Conservation (phyloP, 129 eudicot species). For the Centella asiatica region DNA sequence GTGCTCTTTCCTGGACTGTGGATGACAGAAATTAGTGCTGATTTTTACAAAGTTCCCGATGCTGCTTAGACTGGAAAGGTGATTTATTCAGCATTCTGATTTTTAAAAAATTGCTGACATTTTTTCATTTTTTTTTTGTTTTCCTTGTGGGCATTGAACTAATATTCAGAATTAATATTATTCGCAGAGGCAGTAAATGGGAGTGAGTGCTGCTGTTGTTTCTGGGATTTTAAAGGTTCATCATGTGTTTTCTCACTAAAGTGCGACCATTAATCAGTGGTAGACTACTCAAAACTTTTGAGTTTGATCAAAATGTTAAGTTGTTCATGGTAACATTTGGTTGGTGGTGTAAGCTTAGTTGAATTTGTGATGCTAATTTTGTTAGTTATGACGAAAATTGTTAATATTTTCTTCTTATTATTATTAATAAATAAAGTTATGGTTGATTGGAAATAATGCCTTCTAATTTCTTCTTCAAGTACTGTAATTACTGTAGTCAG, state of each 20-base stretch:
- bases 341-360: constrained; percentile 20
- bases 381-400: constrained; percentile 20
- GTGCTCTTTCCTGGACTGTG: constrained; percentile 57
- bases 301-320: constrained; percentile 17
- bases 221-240: constrained; percentile 5
- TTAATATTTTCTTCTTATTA: constrained; percentile 20
- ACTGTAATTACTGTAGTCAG: not conserved
- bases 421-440: not conserved
- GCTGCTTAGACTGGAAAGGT: constrained; percentile 37
- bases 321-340: constrained; percentile 6
- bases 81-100: not conserved
- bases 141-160: not conserved
- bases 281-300: constrained; percentile 4
- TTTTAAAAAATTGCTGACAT: no score
- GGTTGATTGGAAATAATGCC: not conserved
- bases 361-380: constrained; percentile 24
- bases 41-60: constrained; percentile 60
- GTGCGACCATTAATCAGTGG: constrained; percentile 16
- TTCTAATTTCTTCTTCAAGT: not conserved
- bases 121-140: not conserved
- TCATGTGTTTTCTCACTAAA: constrained; percentile 20
- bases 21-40: constrained; percentile 62
- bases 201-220: constrained; percentile 7
- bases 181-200: constrained; percentile 22
- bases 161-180: not conserved